Evolutionary conservation across 1,284 basidiomycete genomes (phyloP), one percentile per base, ranked within the genome.

Genomic region (Waitea zeae): DNA sequence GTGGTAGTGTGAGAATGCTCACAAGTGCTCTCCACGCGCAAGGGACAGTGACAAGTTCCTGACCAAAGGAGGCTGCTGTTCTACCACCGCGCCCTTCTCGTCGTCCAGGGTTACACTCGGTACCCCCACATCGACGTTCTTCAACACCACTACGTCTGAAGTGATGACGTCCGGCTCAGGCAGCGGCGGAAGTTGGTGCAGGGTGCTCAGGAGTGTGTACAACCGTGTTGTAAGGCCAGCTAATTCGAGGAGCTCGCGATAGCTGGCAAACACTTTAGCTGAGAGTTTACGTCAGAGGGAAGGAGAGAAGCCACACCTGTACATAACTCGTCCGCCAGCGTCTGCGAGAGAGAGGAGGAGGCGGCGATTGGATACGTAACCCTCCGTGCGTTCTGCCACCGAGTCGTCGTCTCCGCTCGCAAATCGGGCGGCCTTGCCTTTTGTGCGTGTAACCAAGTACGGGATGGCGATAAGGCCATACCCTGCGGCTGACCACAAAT

Each of bases 281-380:
- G n/a, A n/a, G n/a, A n/a, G n/a, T n/a, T n/a, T n/a, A n/a, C n/a
- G n/a, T n/a, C n/a, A n/a, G n/a, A n/a, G n/a, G n/a, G n/a, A n/a
- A n/a, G n/a, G n/a, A n/a, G n/a, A n/a, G n/a, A n/a, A n/a, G n/a
- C n/a, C n/a, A n/a, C n/a, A 26, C 5, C 82, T 80, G 49, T 86
- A 87, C 84, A 89, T 89, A 29, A 95, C 59, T 24, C 89, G 67
- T 2, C 90, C 89, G 14, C 92, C 93, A 0, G 92, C 93, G 47
- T 98, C 92, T 3, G 92, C 90, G 4, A 96, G 70, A 0, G 90
- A 90, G 22, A 97, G 65, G 2, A 97, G 65, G 3, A 97, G 67
- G 14, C 92, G 71, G n/a, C 90, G 72, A 42, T 92, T 95, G 15
- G 90, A 93, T 38, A 97, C 89, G 53, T 97, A 97, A n/a, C 76